Evolutionary conservation across 805 yeast genomes (phyloP).

Genomic region (Yarrowia alimentaria): DNA sequence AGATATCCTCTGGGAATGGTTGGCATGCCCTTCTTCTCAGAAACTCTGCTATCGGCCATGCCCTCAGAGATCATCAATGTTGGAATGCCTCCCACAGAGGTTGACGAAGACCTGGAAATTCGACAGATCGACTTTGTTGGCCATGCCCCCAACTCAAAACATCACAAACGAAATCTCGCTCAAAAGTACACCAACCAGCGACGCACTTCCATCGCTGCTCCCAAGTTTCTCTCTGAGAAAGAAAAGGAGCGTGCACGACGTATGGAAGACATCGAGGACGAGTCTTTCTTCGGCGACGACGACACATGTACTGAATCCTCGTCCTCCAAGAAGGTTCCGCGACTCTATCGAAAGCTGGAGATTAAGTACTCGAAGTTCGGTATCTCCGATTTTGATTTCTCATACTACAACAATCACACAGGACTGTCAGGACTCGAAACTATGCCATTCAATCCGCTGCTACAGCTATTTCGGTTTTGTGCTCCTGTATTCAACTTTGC

Average conservation of each 20-base stretch:
- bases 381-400: constrained; percentile 89
- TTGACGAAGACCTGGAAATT: constrained; percentile 50
- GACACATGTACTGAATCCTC: constrained; percentile 18
- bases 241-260: constrained; percentile 37
- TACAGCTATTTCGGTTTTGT: constrained; percentile 77
- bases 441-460: constrained; percentile 72
- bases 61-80: constrained; percentile 52
- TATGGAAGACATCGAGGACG: constrained; percentile 35
- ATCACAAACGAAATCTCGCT: constrained; percentile 55
- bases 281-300: constrained; percentile 28
- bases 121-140: constrained; percentile 43
- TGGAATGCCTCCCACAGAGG: constrained; percentile 58
- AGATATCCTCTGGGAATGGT: constrained; percentile 61
- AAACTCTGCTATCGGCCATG: constrained; percentile 58
- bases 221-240: constrained; percentile 62
- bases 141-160: constrained; percentile 54
- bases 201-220: constrained; percentile 39
- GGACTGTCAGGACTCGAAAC: constrained; percentile 82
- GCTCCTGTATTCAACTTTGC: constrained; percentile 70
- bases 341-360: constrained; percentile 69
- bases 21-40: constrained; percentile 86
- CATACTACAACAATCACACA: constrained; percentile 68
- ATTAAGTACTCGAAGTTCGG: constrained; percentile 88
- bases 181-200: constrained; percentile 34
- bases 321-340: constrained; percentile 53